Base-by-base conservation (phyloP, 495 filamentous ascomycete genomes). In the Penicillium ucsense region DNA sequence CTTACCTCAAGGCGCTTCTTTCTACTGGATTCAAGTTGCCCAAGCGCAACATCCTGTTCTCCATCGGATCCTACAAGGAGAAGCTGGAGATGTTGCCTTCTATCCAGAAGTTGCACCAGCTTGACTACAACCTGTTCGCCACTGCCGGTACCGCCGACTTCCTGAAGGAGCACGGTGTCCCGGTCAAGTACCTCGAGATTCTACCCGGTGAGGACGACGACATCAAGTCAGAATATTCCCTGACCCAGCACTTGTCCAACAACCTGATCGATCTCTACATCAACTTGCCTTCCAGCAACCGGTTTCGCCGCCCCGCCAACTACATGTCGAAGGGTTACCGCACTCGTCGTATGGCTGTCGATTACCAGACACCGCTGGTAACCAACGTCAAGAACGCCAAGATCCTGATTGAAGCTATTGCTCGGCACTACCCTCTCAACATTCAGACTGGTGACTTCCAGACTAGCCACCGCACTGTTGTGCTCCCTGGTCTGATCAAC, bases 311-410 rank as follows among this genome's bases (percentile, higher is more conserved):
- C 47, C 92, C 92, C 28, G 92, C 92, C 46, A 97, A 87, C 71
- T 97, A 98, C 71, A 91, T 98, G 84, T 95, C 89, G 64, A 90
- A 87, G 67, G 92, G 92, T 45, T 98, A 98, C 65, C 81, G 82
- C 52, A 96, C 92, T 32, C 79, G 92, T 61, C 83, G 92, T 55
- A 95, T 98, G 92, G 92, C 92, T 30, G 92, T 98, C 20, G 92
- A 98, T 66, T 98, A 96, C 68, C 91, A 96, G 66, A 94, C 91
- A 36, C 92, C 92, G 35, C 68, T 98, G 54, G 89, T 98, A 31
- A 98, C 92, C 41, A 98, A 98, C 59, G 92, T 98, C 58, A 98
- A 98, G 77, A 98, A 96, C 57, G 92, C 92, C 36, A 98, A 98
- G 75, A 85, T 98, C 46, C 65, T 98, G 38, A 85, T 98, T 53